phyloP scores from a whole-genome alignment of 345 rosid genomes.

The Syzygium grande region DNA sequence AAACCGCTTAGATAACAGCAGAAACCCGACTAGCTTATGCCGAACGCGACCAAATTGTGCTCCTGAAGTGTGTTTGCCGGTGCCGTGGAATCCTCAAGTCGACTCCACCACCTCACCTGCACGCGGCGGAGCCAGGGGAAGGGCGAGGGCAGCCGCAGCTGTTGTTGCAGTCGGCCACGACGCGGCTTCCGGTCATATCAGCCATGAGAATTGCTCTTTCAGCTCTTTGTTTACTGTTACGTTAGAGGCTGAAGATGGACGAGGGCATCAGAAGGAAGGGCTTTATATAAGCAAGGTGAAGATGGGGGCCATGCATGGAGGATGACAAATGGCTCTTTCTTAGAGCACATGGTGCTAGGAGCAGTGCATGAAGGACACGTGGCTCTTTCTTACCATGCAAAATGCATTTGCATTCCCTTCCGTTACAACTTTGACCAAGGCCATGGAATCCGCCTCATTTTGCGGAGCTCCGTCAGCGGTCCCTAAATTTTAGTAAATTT shows the following conservation, averaged over 20 bases:
- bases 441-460: background rate
- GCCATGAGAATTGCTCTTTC: background rate
- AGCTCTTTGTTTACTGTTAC: background rate
- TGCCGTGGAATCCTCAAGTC: background rate
- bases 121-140: background rate
- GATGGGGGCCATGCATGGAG: background rate
- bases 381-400: background rate
- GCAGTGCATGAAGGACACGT: background rate
- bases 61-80: background rate
- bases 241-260: background rate
- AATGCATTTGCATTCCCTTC: background rate
- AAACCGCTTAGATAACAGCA: background rate
- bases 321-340: background rate
- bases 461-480: background rate
- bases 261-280: background rate
- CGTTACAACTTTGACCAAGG: background rate
- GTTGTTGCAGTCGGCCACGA: background rate
- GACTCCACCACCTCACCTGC: background rate
- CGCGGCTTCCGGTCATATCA: background rate
- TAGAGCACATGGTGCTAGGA: background rate
- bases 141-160: background rate
- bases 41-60: too few species aligned
- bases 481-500: background rate
- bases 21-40: background rate
- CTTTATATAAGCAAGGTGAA: background rate